A percentile compares a stretch with the other conserved stretches of the same genome.
Evolutionary conservation across 352 stramenopile genomes (phyloP).

Genomic region (Pythium dissimile): DNA sequence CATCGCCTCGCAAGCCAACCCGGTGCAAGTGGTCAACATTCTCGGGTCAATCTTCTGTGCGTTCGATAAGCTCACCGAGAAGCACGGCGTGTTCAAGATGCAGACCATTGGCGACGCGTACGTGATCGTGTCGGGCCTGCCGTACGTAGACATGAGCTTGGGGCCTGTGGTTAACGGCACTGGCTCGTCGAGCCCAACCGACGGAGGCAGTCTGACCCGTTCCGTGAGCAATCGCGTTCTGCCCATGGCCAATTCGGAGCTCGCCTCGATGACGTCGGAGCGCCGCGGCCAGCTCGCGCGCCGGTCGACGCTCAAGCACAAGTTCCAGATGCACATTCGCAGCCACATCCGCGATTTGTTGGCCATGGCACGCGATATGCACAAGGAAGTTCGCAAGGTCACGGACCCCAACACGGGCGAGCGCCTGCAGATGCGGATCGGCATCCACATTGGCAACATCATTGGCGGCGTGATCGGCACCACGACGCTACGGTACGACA

Average conservation of each 20-base stretch:
- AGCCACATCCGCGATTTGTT: conserved; percentile 79
- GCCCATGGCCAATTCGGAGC: conserved; percentile 27
- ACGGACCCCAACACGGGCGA: conserved; percentile 83
- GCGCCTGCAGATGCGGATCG: conserved; percentile 83
- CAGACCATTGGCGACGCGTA: conserved; percentile 93
- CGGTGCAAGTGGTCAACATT: conserved; percentile 88
- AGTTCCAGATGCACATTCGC: conserved; percentile 78
- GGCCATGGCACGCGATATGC: conserved; percentile 83
- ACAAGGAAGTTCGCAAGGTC: conserved; percentile 82
- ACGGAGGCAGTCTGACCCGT: not conserved
- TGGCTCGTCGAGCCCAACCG: not conserved
- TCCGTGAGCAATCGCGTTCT: conserved; percentile 48
- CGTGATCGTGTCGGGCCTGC: conserved; percentile 84
- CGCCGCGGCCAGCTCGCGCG: conserved; percentile 20
- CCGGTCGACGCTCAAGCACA: conserved; percentile 74
- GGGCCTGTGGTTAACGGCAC: conserved; percentile 36
- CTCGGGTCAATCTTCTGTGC: conserved; percentile 89
- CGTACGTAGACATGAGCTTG: conserved; percentile 85
- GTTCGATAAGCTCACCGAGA: conserved; percentile 90
- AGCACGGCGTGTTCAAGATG: conserved; percentile 93
- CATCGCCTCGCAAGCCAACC: conserved; percentile 80
- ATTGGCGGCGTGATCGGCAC: conserved; percentile 87
- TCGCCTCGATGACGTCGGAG: conserved; percentile 17
- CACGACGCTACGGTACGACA: conserved; percentile 85
- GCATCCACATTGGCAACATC: conserved; percentile 87